A percentile compares a stretch with the other conserved stretches of the same genome.
Evolutionary conservation across 2,329 filamentous ascomycete genomes (phyloP).

Genomic region (Chaetomiaceae sp.): DNA sequence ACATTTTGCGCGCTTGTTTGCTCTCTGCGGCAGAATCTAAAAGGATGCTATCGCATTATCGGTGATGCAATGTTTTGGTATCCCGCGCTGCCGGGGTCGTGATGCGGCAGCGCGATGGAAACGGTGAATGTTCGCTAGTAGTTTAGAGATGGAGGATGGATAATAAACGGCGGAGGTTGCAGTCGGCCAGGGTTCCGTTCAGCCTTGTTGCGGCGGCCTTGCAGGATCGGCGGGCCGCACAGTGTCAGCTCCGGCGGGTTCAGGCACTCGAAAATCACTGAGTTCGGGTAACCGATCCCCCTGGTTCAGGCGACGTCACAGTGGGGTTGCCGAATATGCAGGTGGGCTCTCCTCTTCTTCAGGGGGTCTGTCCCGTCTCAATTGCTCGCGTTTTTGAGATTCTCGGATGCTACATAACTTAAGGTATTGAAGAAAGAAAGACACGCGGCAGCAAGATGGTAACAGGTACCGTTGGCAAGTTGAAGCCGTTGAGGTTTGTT

Average conservation of each 20-base stretch:
- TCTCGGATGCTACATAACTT: too few species aligned
- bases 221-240: too few species aligned
- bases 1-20: slow-evolving; percentile 36
- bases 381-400: too few species aligned
- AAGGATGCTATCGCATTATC: slow-evolving; percentile 12
- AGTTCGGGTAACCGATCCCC: neutral
- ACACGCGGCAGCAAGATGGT: neutral
- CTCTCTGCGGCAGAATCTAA: neutral
- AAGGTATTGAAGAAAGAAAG: too few species aligned
- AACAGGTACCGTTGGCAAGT: slow-evolving; percentile 18
- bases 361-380: too few species aligned
- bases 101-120: neutral
- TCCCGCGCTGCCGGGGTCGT: neutral
- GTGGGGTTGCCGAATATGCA: neutral
- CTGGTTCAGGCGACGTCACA: slow-evolving; percentile 3
- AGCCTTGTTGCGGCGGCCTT: neutral
- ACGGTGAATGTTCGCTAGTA: neutral
- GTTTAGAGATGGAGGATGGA: neutral
- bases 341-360: too few species aligned
- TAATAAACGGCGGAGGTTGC: neutral
- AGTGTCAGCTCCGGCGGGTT: too few species aligned
- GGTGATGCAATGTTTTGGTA: neutral
- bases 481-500: slow-evolving; percentile 33
- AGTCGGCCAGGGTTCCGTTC: neutral
- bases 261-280: too few species aligned